Evolutionary conservation across 2,329 filamentous ascomycete species (phyloP), one percentile per base, ranked within the genome.

Genomic region (Ambrosiella xylebori): DNA sequence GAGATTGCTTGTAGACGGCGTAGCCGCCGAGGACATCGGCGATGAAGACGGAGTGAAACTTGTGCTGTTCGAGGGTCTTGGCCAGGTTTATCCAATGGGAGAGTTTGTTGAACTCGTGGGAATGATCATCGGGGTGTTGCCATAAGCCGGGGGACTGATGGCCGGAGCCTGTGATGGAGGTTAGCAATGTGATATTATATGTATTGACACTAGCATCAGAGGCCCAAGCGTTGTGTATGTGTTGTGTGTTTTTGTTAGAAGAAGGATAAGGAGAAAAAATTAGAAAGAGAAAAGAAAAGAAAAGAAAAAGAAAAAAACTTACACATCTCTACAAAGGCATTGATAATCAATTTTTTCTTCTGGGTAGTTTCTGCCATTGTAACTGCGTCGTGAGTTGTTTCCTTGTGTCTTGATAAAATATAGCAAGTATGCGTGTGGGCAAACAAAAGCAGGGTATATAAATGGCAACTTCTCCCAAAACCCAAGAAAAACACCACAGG

Each of bases 21-120:
- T 82, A 82, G 0, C 80, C 83, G 63, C 79, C 80, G 56, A 81
- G 82, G 0, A 80, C 83, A 63, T 85, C 81, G 0, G 81, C 81
- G 56, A 85, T 81, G 66, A 84, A 84, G 40, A 84, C 80, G 9
- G 78, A 80, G 57, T 84, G 79, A 62, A 84, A 82, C 57, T 82
- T 80, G 37, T 77, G 80, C 0, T 73, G 70, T 62, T 84, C 81
- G 0, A 83, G 73, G 0, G 79, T 68, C 61, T 81, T 73, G 0
- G 80, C 81, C 0, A 85, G 68, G 55, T 78, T 72, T 0, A 77
- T 73, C 81, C 81, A 85, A 61, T 83, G 77, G 5, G 77, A 69
- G 39, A 82, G 69, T 35, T 76, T 72, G 61, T 80, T 80, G 61
- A 85, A 85, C 0, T 76, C 78, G 0, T 77, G 75, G 0, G 79